Evolutionary conservation across 768 basidiomycete species (phyloP), one percentile per base, ranked within the genome.

Genomic region (Termitomyces sp.): DNA sequence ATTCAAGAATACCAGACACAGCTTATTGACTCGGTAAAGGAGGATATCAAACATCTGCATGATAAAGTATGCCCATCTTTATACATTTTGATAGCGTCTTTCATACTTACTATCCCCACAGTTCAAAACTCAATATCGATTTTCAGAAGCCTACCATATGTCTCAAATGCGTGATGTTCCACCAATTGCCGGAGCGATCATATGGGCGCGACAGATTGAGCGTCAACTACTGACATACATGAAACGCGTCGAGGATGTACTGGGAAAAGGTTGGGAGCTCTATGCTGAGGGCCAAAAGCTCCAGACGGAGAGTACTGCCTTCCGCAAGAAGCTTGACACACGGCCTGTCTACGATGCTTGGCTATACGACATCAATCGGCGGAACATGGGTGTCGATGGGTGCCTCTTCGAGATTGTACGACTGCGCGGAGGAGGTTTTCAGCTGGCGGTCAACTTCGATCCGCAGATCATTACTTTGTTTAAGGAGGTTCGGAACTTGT

Each of bases 1-100:
- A 98, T 99, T 56, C 94, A 97, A 80, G 97, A 98, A 70, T 98
- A 98, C 65, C 97, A 98, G 70, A 98, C 94, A 0, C 94, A 97
- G 60, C 86, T 99, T 15, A 99, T 99, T 61, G 97, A 99, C 63
- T 96, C 94, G 5, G 96, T 98, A 46, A 99, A 99, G 68, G 94
- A 98, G 65, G 96, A 98, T 67, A 98, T 98, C 71, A 93, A 96
- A 62, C 86, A 84, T 46, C 75, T 98, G 23, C 95, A 98, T 61
- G 92, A 94, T 70, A 98, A 98, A 76, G 90, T 86, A 46, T 26
- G 64, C 48, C 30, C 40, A 3, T 43, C 9, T 8, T 8, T 10
- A 33, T 51, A 23, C 23, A 23, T 23, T 23, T 23, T 2, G 23
- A 23, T 9, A 37, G 40, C 54, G 10, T 37, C 40, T 5, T 21